Base-by-base conservation (phyloP, 2,329 filamentous ascomycete species). In the Fusarium sp. region DNA sequence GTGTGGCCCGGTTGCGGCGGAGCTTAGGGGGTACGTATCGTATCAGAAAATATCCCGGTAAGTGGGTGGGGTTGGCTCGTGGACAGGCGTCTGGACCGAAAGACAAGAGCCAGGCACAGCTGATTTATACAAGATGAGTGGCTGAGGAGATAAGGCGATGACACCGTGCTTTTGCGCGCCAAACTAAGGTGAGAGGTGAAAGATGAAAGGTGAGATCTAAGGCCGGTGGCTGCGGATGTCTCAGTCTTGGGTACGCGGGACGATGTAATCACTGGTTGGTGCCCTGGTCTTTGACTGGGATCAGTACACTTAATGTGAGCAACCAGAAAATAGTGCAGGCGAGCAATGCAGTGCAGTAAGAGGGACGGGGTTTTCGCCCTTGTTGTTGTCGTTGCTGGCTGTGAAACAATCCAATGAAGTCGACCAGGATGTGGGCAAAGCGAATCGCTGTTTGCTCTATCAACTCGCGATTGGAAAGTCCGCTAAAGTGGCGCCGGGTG, bases 1-100 rank as follows among this genome's bases (percentile, higher is more conserved):
- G 62, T 58, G 58, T 72, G 70, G 70, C 62, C 70, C 74, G 74
- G 64, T 74, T 76, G 59, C 54, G 69, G 70, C 65, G 67, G 66
- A 65, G 56, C 66, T 53, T 65, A 72, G 49, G 63, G 56, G 62
- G 69, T 56, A 65, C 52, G 61, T 65, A 65, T 65, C 46, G 46
- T 66, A 56, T 71, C 49, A 63, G 59, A 54, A 59, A 57, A 43
- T 50, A 67, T 60, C 50, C 66, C 37, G 45, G 57, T 53, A 39
- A 59, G 47, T 52, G 44, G 49, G 71, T 73, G 70, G 70, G 47
- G 51, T 54, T 44, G 56, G 55, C 56, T 65, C 50, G 54, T 62
- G 57, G 59, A 45, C 56, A 49, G 54, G 61, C 69, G 62, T 53
- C 58, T 65, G 54, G 33, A 64, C 65, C 55, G 49, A 40, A 50